Conservation (phyloP, 352 stramenopile genomes). For the Blastocystis sp. region DNA sequence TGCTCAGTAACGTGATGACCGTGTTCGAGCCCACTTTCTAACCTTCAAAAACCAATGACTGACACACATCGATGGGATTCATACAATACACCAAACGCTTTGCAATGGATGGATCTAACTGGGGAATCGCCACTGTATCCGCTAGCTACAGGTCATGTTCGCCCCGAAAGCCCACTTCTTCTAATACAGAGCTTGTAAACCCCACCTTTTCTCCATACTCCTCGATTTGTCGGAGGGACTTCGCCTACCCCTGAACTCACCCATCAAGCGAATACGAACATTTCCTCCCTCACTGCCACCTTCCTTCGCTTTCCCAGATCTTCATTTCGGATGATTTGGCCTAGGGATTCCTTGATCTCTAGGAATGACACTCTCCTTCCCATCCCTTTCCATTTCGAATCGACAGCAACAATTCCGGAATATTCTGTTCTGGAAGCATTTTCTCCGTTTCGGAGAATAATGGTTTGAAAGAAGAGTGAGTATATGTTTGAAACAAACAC, state of each 20-base stretch:
- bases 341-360: not conserved
- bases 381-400: not conserved
- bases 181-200: not conserved
- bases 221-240: slow-evolving; percentile 2
- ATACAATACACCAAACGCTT: not conserved
- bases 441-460: not conserved
- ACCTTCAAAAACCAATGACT: not conserved
- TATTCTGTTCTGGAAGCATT: not conserved
- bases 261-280: not conserved
- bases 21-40: slow-evolving; percentile 28
- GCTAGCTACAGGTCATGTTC: not conserved
- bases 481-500: not conserved
- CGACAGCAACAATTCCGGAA: not conserved
- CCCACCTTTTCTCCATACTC: slow-evolving; percentile 5
- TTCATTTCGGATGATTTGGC: not conserved
- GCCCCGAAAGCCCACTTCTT: not conserved
- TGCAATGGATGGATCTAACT: not conserved
- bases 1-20: slow-evolving; percentile 6
- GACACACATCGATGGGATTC: not conserved
- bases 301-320: not conserved
- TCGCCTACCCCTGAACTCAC: not conserved
- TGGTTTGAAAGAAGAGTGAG: not conserved
- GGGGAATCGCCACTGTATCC: not conserved
- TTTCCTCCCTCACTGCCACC: not conserved
- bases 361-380: not conserved